Evolutionary conservation across 1,139 yeast genomes (phyloP).

Genomic region (Debaryomyces subglobosus): DNA sequence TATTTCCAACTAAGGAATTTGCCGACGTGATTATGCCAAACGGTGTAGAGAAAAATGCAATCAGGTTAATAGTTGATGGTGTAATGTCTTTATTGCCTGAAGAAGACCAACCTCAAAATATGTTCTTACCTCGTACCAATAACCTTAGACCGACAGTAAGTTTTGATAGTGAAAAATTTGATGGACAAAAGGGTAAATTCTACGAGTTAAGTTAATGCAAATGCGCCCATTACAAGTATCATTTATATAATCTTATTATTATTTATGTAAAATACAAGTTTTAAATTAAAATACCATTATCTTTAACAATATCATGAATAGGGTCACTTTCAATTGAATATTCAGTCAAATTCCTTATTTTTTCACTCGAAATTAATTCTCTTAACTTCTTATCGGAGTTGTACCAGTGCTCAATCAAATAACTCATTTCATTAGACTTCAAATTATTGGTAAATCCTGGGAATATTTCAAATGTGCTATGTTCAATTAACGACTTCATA

Average conservation of each 20-base stretch:
- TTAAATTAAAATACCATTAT: conserved; percentile 17
- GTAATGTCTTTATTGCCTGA: conserved; percentile 45
- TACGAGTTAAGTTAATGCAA: conserved; percentile 43
- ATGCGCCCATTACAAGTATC: conserved; percentile 7
- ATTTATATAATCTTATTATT: conserved; percentile 5
- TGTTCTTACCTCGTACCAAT: conserved; percentile 16
- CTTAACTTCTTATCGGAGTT: conserved; percentile 61
- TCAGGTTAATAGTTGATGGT: conserved; percentile 76
- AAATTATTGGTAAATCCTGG: conserved; percentile 47
- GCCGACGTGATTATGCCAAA: conserved; percentile 85
- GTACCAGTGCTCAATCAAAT: conserved; percentile 69
- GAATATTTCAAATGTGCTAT: conserved; percentile 53
- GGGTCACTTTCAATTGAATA: conserved; percentile 54
- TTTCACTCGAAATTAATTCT: conserved; percentile 48
- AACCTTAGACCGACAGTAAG: conserved; percentile 32
- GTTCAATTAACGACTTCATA: conserved; percentile 69
- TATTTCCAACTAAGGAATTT: conserved; percentile 72
- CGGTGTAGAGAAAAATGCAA: conserved; percentile 67
- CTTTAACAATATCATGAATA: conserved; percentile 39
- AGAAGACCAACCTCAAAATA: conserved; percentile 18
- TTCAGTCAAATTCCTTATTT: conserved; percentile 36
- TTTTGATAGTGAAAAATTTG: conserved; percentile 44
- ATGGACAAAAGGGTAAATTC: conserved; percentile 53
- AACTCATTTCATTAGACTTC: conserved; percentile 55
- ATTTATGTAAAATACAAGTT: conserved; percentile 8